A percentile compares a stretch with the other conserved stretches of the same genome.
phyloP scores from a whole-genome alignment of 345 rosid genomes.

The Salix exigua region DNA sequence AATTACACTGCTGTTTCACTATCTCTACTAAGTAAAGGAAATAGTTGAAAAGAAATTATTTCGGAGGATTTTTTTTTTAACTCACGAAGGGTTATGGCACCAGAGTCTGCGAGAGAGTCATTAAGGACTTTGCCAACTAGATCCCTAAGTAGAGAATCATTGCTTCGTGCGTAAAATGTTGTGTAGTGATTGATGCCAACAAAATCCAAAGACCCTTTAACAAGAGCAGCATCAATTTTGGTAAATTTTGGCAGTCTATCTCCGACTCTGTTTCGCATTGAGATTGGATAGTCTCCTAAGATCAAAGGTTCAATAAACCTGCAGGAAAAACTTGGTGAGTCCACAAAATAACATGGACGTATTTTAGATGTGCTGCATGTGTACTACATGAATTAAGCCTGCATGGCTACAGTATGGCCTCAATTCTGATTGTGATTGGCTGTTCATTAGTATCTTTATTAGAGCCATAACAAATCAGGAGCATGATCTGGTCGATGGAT shows the following conservation, averaged over 20 bases:
- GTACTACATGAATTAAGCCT: neutral
- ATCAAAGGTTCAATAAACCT: slow-evolving; percentile 92
- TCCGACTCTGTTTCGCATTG: slow-evolving; percentile 78
- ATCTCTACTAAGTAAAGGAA: neutral
- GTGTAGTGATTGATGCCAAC: slow-evolving; percentile 97
- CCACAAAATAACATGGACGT: neutral
- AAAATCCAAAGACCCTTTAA: slow-evolving; percentile 83
- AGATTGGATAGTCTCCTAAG: slow-evolving; percentile 80
- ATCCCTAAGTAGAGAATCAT: slow-evolving; percentile 12
- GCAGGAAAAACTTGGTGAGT: neutral
- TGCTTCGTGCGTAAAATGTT: slow-evolving; percentile 58
- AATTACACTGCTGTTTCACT: neutral
- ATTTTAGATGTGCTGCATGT: neutral
- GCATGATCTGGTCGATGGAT: too few species aligned
- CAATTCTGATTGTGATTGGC: too few species aligned
- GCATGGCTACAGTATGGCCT: too few species aligned
- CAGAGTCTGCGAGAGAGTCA: slow-evolving; percentile 76
- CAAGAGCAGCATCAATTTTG: slow-evolving; percentile 44
- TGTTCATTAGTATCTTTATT: too few species aligned
- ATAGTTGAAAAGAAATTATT: neutral
- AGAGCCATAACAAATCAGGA: too few species aligned
- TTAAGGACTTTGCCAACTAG: slow-evolving; percentile 42
- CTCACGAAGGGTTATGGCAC: slow-evolving; percentile 76
- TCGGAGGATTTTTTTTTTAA: neutral
- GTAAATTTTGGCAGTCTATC: slow-evolving; percentile 69